phyloP scores from a whole-genome alignment of 345 rosid genomes.

The Combretum micranthum region DNA sequence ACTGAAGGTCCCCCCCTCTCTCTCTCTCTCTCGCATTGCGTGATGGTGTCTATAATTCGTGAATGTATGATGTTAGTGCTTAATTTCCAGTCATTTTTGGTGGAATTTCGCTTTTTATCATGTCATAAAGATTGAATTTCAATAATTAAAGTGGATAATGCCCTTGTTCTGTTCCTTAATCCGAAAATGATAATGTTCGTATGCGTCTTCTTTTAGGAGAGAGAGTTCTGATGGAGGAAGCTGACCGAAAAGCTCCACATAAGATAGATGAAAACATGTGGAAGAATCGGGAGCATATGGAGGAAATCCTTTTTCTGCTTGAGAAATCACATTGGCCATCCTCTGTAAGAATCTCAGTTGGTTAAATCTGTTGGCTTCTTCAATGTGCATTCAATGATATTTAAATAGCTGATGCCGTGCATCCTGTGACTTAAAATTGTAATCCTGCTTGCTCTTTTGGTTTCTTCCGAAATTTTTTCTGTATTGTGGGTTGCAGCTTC shows the following conservation, averaged over 20 bases:
- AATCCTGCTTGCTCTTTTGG: background rate
- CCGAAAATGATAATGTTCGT: no score
- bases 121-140: no score
- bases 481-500: constrained; percentile 43
- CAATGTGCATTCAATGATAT: no score
- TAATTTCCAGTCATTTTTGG: background rate
- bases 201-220: constrained; percentile 35
- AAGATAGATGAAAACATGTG: constrained; percentile 97
- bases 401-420: no score
- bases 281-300: constrained; percentile 89
- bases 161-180: no score
- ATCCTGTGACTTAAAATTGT: no score
- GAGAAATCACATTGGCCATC: constrained; percentile 62
- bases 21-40: background rate
- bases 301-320: constrained; percentile 72
- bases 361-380: no score
- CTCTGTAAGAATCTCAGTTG: constrained; percentile 23
- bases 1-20: constrained; percentile 40
- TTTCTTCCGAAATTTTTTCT: constrained; percentile 3
- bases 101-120: no score
- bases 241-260: constrained; percentile 58
- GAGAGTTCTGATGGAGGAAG: constrained; percentile 45
- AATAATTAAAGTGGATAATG: no score
- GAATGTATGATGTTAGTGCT: background rate
- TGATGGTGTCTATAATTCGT: no score